phyloP scores from a whole-genome alignment of 129 eudicot genomes.

The Heracleum sosnowskyi region DNA sequence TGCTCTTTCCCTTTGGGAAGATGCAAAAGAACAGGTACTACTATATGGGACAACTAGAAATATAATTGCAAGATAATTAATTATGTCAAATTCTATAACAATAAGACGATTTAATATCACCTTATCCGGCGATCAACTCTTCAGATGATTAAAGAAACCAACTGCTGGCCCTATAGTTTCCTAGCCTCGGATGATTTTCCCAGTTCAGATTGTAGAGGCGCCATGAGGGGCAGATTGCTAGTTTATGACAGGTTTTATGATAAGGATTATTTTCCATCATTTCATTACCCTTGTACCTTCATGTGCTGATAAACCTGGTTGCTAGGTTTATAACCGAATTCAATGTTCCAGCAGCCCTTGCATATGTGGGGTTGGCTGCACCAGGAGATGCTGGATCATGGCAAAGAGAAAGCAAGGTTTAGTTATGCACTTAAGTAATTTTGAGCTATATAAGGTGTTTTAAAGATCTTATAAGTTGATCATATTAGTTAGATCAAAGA shows the following conservation, averaged over 20 bases:
- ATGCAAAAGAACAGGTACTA: constrained; percentile 58
- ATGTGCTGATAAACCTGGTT: background rate
- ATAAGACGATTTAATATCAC: background rate
- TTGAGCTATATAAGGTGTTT: background rate
- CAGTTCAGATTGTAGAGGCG: constrained; percentile 29
- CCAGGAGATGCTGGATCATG: constrained; percentile 79
- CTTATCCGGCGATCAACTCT: background rate
- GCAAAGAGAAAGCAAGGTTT: constrained; percentile 80
- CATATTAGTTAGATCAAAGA: background rate
- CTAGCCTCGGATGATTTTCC: constrained; percentile 44
- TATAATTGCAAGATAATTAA: background rate
- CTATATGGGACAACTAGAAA: background rate
- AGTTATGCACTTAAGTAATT: background rate
- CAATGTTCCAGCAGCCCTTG: constrained; percentile 39
- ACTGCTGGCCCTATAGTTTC: constrained; percentile 48
- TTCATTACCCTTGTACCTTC: background rate
- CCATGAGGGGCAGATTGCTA: constrained; percentile 31
- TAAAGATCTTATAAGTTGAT: background rate
- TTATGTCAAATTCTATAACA: background rate
- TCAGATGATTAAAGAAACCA: constrained; percentile 41
- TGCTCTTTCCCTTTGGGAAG: constrained; percentile 45
- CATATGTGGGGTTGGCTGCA: constrained; percentile 67
- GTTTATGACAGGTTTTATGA: constrained; percentile 32
- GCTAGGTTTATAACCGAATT: constrained; percentile 27
- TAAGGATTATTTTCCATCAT: background rate